A percentile compares a stretch with the other conserved stretches of the same genome.
Conservation (phyloP, 2,329 filamentous ascomycete species). For the Cercospora nicotianae region DNA sequence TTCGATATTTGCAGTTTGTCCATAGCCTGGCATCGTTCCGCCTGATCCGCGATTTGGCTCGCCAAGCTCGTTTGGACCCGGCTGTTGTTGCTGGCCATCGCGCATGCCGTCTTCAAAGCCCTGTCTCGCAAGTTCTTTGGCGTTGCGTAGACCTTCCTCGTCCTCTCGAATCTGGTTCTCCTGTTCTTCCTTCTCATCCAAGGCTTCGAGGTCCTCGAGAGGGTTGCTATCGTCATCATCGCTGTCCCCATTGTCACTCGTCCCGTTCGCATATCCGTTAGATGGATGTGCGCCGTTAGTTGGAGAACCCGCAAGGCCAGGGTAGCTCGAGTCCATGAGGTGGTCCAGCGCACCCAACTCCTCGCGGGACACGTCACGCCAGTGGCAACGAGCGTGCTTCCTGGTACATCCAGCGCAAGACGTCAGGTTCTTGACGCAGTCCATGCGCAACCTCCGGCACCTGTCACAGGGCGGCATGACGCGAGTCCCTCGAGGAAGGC, state of each 20-base stretch:
- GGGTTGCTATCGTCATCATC: slow-evolving; percentile 40
- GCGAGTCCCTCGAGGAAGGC: slow-evolving; percentile 68
- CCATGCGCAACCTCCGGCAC: slow-evolving; percentile 75
- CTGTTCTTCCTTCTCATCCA: slow-evolving; percentile 38
- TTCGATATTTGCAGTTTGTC: neutral
- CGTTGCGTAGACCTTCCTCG: slow-evolving; percentile 36
- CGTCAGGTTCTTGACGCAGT: slow-evolving; percentile 82
- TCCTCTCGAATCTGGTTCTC: slow-evolving; percentile 33
- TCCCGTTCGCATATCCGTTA: slow-evolving; percentile 29
- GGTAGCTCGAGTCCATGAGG: slow-evolving; percentile 31
- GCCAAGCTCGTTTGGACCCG: neutral
- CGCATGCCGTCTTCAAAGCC: slow-evolving; percentile 33
- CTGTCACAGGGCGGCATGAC: slow-evolving; percentile 83
- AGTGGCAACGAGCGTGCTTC: slow-evolving; percentile 85
- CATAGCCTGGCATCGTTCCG: neutral
- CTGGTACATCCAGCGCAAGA: slow-evolving; percentile 85
- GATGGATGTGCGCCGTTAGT: slow-evolving; percentile 7
- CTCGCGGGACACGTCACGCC: slow-evolving; percentile 76
- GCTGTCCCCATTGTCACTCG: slow-evolving; percentile 31
- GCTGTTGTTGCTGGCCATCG: neutral
- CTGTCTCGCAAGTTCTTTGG: slow-evolving; percentile 34
- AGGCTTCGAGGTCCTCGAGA: slow-evolving; percentile 38
- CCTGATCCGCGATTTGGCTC: neutral
- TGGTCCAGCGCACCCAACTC: slow-evolving; percentile 51
- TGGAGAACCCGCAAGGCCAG: slow-evolving; percentile 1